A percentile compares a stretch with the other conserved stretches of the same genome.
phyloP scores from a whole-genome alignment of 805 yeast genomes.

The Priceomyces castillae region DNA sequence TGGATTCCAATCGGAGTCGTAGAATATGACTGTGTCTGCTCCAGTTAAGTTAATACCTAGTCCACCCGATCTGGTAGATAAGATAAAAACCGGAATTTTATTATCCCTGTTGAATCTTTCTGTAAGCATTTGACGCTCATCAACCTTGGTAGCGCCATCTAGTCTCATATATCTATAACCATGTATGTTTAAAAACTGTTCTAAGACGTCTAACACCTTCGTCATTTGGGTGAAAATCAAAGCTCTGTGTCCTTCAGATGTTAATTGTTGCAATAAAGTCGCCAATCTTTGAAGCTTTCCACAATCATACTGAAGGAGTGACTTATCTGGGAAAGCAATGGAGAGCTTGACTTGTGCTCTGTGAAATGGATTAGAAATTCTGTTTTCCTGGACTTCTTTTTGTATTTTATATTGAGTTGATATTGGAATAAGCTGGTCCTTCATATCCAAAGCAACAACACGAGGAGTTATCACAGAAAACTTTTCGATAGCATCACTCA shows the following conservation, averaged over 20 bases:
- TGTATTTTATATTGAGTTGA: slow-evolving; percentile 31
- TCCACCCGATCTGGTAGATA: slow-evolving; percentile 97
- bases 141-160: slow-evolving; percentile 97
- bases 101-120: slow-evolving; percentile 89
- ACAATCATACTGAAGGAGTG: slow-evolving; percentile 89
- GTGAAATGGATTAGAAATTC: slow-evolving; percentile 63
- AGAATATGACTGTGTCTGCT: slow-evolving; percentile 97
- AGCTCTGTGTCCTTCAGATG: slow-evolving; percentile 88
- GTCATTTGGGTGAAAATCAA: slow-evolving; percentile 98
- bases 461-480: slow-evolving; percentile 87
- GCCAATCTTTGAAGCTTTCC: slow-evolving; percentile 93
- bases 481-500: slow-evolving; percentile 59
- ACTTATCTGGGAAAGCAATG: slow-evolving; percentile 94
- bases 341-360: slow-evolving; percentile 81
- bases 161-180: slow-evolving; percentile 92
- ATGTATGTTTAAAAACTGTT: slow-evolving; percentile 88
- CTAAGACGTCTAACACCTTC: slow-evolving; percentile 87
- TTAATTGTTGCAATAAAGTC: slow-evolving; percentile 66
- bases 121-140: slow-evolving; percentile 91
- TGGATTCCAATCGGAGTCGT: slow-evolving; percentile 99
- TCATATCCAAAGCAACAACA: slow-evolving; percentile 73
- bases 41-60: slow-evolving; percentile 96
- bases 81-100: slow-evolving; percentile 82
- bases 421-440: slow-evolving; percentile 47
- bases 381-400: slow-evolving; percentile 26